These are phyloP conservation scores for Rosellinia necatrix DNA, from an alignment of 2,329 filamentous ascomycete genomes.

Conservation along the genomic window DNA sequence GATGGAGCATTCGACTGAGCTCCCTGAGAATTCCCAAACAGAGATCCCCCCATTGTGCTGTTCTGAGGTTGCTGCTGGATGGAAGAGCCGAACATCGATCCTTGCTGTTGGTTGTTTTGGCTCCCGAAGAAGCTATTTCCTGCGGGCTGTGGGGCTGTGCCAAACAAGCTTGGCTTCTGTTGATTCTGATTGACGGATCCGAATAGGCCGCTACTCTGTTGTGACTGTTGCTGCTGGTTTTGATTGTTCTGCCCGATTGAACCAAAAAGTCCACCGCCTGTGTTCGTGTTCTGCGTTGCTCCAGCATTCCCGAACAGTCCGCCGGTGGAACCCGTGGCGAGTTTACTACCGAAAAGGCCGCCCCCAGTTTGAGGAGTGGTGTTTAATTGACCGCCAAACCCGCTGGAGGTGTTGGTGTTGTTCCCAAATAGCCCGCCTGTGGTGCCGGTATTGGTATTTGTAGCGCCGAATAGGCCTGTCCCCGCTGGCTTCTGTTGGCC, in stretches of 20 bases:
- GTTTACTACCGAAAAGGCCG: constrained; percentile 52
- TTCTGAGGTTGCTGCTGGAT: constrained; percentile 56
- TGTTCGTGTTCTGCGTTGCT: constrained; percentile 42
- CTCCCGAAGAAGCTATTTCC: constrained; percentile 60
- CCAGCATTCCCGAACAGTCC: constrained; percentile 51
- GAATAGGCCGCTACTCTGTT: constrained; percentile 53
- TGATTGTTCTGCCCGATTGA: constrained; percentile 43
- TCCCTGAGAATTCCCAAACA: constrained; percentile 62
- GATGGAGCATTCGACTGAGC: constrained; percentile 60
- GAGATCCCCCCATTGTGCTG: constrained; percentile 54
- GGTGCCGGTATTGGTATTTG: constrained; percentile 36
- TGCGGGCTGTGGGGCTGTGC: constrained; percentile 47
- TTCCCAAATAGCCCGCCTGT: constrained; percentile 40
- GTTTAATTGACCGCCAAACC: constrained; percentile 37
- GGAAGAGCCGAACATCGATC: constrained; percentile 52
- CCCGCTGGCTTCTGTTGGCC: constrained; percentile 44
- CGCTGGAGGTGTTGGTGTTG: constrained; percentile 30
- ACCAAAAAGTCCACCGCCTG: constrained; percentile 59
- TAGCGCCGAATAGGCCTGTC: constrained; percentile 47
- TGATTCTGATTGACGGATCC: constrained; percentile 56
- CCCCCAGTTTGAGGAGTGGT: constrained; percentile 32
- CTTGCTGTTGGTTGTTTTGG: constrained; percentile 51
- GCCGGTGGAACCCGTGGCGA: constrained; percentile 38
- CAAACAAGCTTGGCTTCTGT: constrained; percentile 62
- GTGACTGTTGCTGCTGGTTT: constrained; percentile 45